phyloP scores from a whole-genome alignment of 495 filamentous ascomycete genomes.

The Xylaria telfairii region DNA sequence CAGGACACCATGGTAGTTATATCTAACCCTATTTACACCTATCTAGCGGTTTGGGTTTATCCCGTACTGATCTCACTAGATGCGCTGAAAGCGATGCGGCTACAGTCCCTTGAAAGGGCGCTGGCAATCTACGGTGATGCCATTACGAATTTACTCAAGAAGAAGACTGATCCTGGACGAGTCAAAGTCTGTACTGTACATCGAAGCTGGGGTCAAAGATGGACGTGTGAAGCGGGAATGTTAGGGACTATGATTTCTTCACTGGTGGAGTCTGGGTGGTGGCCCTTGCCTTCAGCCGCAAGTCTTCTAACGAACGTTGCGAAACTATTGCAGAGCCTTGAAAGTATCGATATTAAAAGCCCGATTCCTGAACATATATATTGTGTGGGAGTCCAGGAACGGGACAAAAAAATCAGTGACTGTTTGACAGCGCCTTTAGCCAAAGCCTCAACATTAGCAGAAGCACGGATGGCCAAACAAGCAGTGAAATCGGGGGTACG shows the following conservation, averaged over 20 bases:
- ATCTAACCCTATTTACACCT: background rate
- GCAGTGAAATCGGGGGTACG: background rate
- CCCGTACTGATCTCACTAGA: background rate
- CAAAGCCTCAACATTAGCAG: background rate
- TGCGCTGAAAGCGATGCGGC: background rate
- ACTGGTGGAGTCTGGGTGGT: background rate
- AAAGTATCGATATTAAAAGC: background rate
- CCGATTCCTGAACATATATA: background rate
- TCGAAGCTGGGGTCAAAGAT: background rate
- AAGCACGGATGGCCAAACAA: background rate
- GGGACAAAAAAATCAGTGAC: background rate
- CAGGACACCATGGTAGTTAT: background rate
- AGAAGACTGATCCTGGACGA: background rate
- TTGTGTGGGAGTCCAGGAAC: background rate
- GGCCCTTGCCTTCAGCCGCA: background rate
- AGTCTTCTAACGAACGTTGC: background rate
- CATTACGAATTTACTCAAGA: background rate
- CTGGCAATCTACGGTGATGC: background rate
- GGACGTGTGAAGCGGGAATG: background rate
- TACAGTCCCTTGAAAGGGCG: background rate
- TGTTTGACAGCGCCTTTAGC: background rate
- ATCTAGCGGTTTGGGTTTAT: too few species aligned
- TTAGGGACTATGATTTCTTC: background rate
- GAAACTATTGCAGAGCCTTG: background rate
- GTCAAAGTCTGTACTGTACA: background rate